Evolutionary conservation across 345 rosid genomes (phyloP).

Genomic region (Gossypium mustelinum): DNA sequence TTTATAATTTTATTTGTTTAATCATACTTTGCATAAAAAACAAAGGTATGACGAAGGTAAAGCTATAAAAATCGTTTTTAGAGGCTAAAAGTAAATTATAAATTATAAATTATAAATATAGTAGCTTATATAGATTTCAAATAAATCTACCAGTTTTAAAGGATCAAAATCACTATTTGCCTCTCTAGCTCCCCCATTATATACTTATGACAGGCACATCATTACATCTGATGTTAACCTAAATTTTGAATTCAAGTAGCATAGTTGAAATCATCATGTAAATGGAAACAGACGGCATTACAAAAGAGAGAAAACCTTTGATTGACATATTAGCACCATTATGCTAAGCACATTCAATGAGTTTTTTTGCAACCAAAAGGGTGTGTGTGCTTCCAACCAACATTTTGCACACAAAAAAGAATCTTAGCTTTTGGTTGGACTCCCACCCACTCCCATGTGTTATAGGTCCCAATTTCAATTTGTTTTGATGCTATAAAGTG

Average conservation of each 20-base stretch:
- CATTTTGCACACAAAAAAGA: slow-evolving; percentile 36
- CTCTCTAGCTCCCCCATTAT: too few species aligned
- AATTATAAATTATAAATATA: too few species aligned
- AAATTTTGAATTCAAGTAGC: background rate
- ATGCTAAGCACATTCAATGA: background rate
- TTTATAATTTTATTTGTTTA: too few species aligned
- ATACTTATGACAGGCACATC: too few species aligned
- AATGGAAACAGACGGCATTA: background rate
- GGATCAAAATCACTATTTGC: too few species aligned
- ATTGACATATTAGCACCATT: background rate
- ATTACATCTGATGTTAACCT: too few species aligned
- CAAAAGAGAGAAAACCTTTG: background rate
- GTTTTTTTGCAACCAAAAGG: slow-evolving; percentile 14
- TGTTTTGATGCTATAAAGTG: slow-evolving; percentile 40
- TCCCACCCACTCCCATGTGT: slow-evolving; percentile 77
- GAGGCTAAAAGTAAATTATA: too few species aligned
- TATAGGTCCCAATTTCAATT: slow-evolving; percentile 63
- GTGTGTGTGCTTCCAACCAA: slow-evolving; percentile 55
- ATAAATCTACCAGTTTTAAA: too few species aligned
- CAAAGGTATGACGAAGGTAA: too few species aligned
- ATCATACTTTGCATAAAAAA: too few species aligned
- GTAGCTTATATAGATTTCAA: too few species aligned
- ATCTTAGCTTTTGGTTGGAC: slow-evolving; percentile 47
- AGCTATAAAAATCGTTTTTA: too few species aligned
- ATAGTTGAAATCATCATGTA: background rate